A percentile compares a stretch with the other conserved stretches of the same genome.
phyloP scores from a whole-genome alignment of 169 alveolate species.

The Plasmodium gaboni region DNA sequence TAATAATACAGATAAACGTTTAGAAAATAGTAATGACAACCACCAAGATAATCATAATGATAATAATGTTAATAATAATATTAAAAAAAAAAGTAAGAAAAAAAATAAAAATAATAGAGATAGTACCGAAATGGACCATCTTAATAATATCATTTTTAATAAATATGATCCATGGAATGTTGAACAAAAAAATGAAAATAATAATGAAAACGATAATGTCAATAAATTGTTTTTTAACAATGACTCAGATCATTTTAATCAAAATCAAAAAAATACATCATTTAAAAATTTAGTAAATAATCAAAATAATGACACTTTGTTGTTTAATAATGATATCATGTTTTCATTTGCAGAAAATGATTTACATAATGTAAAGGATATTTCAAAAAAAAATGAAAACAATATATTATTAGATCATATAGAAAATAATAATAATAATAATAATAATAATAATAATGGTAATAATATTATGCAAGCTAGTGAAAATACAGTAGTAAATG shows the following conservation, averaged over 20 bases:
- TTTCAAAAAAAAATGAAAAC: constrained; percentile 5
- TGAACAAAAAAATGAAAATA: constrained; percentile 20
- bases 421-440: neutral
- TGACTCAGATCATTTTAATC: too few species aligned
- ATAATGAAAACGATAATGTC: neutral
- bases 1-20: neutral
- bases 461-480: too few species aligned
- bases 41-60: constrained; percentile 4
- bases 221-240: constrained; percentile 19
- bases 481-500: too few species aligned
- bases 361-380: neutral
- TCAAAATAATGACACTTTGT: neutral
- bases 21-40: neutral
- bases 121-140: constrained; percentile 5
- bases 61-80: neutral
- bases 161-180: constrained; percentile 76
- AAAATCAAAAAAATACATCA: neutral
- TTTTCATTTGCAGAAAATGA: constrained; percentile 50
- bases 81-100: constrained; percentile 18
- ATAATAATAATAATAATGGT: neutral
- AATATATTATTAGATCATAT: neutral
- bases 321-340: constrained; percentile 27
- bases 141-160: constrained; percentile 68
- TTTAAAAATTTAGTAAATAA: neutral
- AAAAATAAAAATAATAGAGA: constrained; percentile 51